These are phyloP conservation scores for Aspergillus sp. DNA, from an alignment of 2,329 filamentous ascomycete genomes.

Conservation along the genomic window DNA sequence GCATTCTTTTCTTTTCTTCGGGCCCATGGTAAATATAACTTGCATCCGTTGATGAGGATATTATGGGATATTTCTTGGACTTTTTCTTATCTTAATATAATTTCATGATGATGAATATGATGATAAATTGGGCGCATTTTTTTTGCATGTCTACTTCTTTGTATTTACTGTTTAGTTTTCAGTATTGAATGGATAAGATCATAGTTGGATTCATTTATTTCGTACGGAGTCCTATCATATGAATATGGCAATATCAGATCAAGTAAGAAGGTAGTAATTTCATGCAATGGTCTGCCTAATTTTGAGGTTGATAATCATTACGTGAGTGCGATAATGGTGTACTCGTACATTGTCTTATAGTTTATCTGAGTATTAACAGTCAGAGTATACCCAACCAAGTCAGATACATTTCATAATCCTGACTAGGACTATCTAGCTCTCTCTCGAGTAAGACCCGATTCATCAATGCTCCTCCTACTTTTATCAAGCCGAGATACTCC, in stretches of 20 bases:
- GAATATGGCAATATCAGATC: too few species aligned
- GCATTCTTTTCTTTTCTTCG: conserved; percentile 4
- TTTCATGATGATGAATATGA: conserved; percentile 9
- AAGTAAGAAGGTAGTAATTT: too few species aligned
- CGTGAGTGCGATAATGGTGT: background rate
- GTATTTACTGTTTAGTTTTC: background rate
- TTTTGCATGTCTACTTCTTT: background rate
- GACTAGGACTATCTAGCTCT: background rate
- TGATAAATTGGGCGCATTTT: conserved; percentile 8
- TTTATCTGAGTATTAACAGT: background rate
- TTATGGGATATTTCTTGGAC: background rate
- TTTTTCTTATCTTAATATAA: background rate
- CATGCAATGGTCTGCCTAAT: too few species aligned
- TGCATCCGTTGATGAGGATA: conserved; percentile 8
- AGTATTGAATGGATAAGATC: too few species aligned
- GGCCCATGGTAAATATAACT: conserved; percentile 30
- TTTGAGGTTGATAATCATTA: too few species aligned
- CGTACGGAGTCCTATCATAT: too few species aligned
- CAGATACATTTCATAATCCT: background rate
- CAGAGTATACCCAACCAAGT: background rate
- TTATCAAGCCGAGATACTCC: background rate
- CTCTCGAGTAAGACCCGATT: background rate
- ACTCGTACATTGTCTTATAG: background rate
- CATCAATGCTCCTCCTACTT: background rate
- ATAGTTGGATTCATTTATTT: too few species aligned